These are phyloP conservation scores for Colletotrichum lupini DNA, from an alignment of 2,329 filamentous ascomycete genomes.

Conservation along the genomic window DNA sequence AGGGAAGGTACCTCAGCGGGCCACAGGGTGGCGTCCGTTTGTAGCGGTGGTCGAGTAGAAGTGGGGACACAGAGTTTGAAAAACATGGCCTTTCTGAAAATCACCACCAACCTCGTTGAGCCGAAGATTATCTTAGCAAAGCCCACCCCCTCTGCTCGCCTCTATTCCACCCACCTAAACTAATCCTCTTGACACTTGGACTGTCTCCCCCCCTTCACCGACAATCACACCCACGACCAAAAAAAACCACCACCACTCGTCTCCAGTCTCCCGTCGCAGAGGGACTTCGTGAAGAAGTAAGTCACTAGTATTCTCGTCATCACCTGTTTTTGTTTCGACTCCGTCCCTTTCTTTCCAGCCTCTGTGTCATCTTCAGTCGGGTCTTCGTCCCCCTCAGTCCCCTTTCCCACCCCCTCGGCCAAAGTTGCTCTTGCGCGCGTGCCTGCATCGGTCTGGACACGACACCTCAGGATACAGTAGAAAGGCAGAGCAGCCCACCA, in stretches of 20 bases:
- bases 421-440: slow-evolving; percentile 35
- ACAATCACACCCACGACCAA: slow-evolving; percentile 30
- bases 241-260: slow-evolving; percentile 5
- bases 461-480: slow-evolving; percentile 34
- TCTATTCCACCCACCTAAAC: slow-evolving; percentile 27
- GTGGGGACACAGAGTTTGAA: slow-evolving; percentile 37
- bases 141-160: slow-evolving; percentile 31
- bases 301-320: slow-evolving; percentile 7
- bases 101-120: slow-evolving; percentile 40
- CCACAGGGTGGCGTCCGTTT: slow-evolving; percentile 30
- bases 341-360: slow-evolving; percentile 4
- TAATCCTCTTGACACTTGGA: slow-evolving; percentile 35
- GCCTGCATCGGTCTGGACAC: slow-evolving; percentile 35
- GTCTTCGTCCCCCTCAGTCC: slow-evolving; percentile 15
- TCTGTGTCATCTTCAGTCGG: slow-evolving; percentile 23
- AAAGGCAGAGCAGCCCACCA: slow-evolving; percentile 30
- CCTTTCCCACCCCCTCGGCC: slow-evolving; percentile 27
- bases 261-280: slow-evolving; percentile 26
- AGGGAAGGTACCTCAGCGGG: slow-evolving; percentile 22
- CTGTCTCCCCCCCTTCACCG: slow-evolving; percentile 34
- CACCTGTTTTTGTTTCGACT: background rate
- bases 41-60: slow-evolving; percentile 31
- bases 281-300: slow-evolving; percentile 33
- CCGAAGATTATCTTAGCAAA: slow-evolving; percentile 34
- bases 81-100: slow-evolving; percentile 38